phyloP scores from a whole-genome alignment of 2,329 filamentous ascomycete species.

The Epichloe brachyelytri region DNA sequence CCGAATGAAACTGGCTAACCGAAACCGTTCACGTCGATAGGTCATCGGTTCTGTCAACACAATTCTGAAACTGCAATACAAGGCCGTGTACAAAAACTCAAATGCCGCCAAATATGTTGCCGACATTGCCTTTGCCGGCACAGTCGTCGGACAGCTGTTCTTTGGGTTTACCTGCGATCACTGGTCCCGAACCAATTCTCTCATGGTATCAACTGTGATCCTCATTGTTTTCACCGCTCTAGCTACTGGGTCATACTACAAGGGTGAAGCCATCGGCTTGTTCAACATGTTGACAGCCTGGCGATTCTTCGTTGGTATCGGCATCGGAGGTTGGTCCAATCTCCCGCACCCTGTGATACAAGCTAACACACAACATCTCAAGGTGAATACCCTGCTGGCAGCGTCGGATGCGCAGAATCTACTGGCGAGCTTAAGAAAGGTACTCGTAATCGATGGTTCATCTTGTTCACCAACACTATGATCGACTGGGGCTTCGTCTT shows the following conservation, averaged over 20 bases:
- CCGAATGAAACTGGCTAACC: not conserved
- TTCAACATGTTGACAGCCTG: slow-evolving; percentile 68
- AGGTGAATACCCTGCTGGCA: slow-evolving; percentile 70
- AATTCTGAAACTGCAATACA: slow-evolving; percentile 57
- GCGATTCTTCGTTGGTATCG: slow-evolving; percentile 68
- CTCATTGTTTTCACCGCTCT: slow-evolving; percentile 77
- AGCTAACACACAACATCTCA: not conserved
- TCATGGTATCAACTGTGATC: slow-evolving; percentile 70
- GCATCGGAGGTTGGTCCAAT: slow-evolving; percentile 49
- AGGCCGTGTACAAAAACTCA: slow-evolving; percentile 53
- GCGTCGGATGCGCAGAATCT: slow-evolving; percentile 63
- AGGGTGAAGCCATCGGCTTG: slow-evolving; percentile 55
- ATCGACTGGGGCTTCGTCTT: slow-evolving; percentile 77
- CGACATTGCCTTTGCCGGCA: slow-evolving; percentile 77
- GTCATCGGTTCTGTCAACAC: slow-evolving; percentile 84
- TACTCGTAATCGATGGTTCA: slow-evolving; percentile 81
- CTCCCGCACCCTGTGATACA: slow-evolving; percentile 34
- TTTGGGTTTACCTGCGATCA: slow-evolving; percentile 76
- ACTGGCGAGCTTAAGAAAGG: slow-evolving; percentile 71
- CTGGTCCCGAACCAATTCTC: slow-evolving; percentile 71
- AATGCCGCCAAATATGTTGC: slow-evolving; percentile 60
- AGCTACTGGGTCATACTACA: slow-evolving; percentile 61
- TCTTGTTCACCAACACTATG: slow-evolving; percentile 78
- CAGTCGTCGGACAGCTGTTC: slow-evolving; percentile 65
- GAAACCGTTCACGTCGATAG: slow-evolving; percentile 24